A percentile compares a stretch with the other conserved stretches of the same genome.
These are phyloP conservation scores for Orbilia blumenaviensis DNA, from an alignment of 2,329 filamentous ascomycete genomes.

Conservation along the genomic window DNA sequence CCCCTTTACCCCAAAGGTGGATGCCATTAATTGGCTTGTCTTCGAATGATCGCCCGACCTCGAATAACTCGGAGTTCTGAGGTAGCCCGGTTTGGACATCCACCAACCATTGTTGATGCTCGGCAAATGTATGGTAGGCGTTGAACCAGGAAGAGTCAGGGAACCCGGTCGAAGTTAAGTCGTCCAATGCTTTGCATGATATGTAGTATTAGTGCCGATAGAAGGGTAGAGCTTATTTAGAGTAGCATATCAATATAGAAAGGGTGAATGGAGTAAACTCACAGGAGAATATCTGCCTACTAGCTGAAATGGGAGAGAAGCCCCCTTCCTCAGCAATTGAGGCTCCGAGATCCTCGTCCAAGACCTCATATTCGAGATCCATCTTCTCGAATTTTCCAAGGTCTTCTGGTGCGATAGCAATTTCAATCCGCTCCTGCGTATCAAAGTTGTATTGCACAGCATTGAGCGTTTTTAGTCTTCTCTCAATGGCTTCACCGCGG, in stretches of 20 bases:
- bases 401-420: constrained; percentile 36
- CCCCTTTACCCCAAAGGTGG: constrained; percentile 64
- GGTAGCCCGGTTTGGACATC: constrained; percentile 64
- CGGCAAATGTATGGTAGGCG: constrained; percentile 65
- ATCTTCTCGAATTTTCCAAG: constrained; percentile 40
- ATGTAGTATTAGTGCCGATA: too few species aligned
- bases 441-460: constrained; percentile 37
- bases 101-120: constrained; percentile 65
- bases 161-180: constrained; percentile 1
- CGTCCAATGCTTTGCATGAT: too few species aligned
- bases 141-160: constrained; percentile 63
- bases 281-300: constrained; percentile 20
- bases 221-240: too few species aligned
- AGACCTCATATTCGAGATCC: constrained; percentile 2
- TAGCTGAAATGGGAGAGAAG: constrained; percentile 1
- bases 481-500: constrained; percentile 60
- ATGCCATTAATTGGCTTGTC: constrained; percentile 64
- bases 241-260: background rate
- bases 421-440: constrained; percentile 27
- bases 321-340: constrained; percentile 35
- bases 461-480: constrained; percentile 30
- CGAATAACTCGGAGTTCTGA: constrained; percentile 64
- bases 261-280: background rate
- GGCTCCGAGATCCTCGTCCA: constrained; percentile 31
- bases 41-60: constrained; percentile 64